Conservation (phyloP, 768 basidiomycete genomes). For the Tulasnella sp. region DNA sequence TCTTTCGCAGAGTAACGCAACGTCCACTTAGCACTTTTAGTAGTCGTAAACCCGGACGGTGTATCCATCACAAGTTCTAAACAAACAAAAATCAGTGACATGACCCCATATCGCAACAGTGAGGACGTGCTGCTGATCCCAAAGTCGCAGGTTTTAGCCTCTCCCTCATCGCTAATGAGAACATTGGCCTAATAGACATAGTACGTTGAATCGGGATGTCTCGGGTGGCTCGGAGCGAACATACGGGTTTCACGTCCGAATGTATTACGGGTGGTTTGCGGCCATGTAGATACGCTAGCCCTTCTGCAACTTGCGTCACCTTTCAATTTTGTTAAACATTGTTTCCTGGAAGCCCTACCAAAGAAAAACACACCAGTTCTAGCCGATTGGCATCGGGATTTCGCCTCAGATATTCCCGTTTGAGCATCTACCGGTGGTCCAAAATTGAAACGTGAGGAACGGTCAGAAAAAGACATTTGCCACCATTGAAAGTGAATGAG, state of each 20-base stretch:
- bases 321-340: no score
- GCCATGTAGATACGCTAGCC: conserved; percentile 28
- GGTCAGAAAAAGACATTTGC: no score
- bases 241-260: conserved; percentile 29
- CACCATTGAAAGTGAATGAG: no score
- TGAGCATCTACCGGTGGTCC: no score
- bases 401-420: no score
- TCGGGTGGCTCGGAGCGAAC: not conserved
- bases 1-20: not conserved
- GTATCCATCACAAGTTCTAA: conserved; percentile 3
- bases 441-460: no score
- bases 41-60: not conserved
- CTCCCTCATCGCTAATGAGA: not conserved
- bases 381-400: no score
- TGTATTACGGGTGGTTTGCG: conserved; percentile 27
- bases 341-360: no score
- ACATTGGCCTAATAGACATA: conserved; percentile 10
- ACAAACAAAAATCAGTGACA: no score
- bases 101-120: no score
- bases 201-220: not conserved
- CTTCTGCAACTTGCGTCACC: conserved; percentile 24
- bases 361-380: no score
- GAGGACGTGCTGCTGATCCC: not conserved
- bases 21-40: not conserved
- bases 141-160: conserved; percentile 11